phyloP scores from a whole-genome alignment of 2,329 filamentous ascomycete species.

The Aspergillus felis region DNA sequence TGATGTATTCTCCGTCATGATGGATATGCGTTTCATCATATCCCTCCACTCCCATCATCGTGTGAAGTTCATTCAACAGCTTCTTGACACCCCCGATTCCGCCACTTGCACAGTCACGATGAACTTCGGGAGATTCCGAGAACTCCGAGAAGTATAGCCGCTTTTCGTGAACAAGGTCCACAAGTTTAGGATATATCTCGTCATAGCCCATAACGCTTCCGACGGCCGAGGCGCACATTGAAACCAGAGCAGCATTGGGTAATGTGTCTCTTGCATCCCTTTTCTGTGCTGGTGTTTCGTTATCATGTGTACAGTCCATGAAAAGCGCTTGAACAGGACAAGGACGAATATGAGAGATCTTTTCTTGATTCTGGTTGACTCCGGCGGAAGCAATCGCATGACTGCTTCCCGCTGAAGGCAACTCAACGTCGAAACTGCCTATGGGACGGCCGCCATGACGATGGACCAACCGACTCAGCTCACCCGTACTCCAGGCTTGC shows the following conservation, averaged over 20 bases:
- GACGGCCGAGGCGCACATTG: constrained; percentile 91
- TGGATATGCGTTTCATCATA: constrained; percentile 96
- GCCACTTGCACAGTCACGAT: constrained; percentile 64
- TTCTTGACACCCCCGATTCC: constrained; percentile 91
- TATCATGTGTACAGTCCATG: constrained; percentile 99
- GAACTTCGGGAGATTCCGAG: constrained; percentile 52
- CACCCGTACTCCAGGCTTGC: constrained; percentile 95
- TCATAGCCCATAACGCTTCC: constrained; percentile 98
- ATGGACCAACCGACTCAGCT: constrained; percentile 89
- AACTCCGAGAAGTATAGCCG: constrained; percentile 76
- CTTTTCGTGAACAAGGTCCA: constrained; percentile 91
- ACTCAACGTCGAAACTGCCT: constrained; percentile 94
- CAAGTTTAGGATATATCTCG: constrained; percentile 86
- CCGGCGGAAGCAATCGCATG: constrained; percentile 33
- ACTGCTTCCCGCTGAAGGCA: constrained; percentile 63
- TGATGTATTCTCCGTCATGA: constrained; percentile 93
- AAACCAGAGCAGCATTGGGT: constrained; percentile 87
- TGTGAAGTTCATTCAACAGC: constrained; percentile 90
- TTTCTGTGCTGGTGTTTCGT: constrained; percentile 93
- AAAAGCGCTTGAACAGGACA: constrained; percentile 89
- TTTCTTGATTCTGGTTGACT: constrained; percentile 46
- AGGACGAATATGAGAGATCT: constrained; percentile 77
- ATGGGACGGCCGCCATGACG: constrained; percentile 90
- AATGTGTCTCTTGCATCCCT: constrained; percentile 90
- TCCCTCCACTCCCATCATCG: constrained; percentile 88